Evolutionary conservation across 2,329 filamentous ascomycete species (phyloP), one percentile per base, ranked within the genome.

Genomic region (Anthostomella pinea): DNA sequence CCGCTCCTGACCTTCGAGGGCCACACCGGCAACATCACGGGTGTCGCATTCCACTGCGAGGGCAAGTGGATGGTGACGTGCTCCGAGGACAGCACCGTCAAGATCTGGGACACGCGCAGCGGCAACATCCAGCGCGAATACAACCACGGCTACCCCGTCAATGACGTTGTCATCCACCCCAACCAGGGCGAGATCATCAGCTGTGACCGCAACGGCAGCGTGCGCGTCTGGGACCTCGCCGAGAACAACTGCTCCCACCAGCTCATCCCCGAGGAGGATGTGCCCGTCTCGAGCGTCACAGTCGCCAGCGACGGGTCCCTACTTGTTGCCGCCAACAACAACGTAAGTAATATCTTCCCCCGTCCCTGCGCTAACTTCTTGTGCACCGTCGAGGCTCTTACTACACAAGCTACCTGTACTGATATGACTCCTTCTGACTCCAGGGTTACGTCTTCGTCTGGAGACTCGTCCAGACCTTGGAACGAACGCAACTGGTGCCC

Each of bases 61-160:
- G 90, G 91, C 8, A 98, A 98, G 68, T 98, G 93, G 93, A 96
- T 98, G 87, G 93, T 97, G 13, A 98, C 93, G 8, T 94, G 86
- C 63, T 95, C 87, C 30, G 93, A 98, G 65, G 93, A 98, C 59
- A 87, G 90, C 54, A 95, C 88, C 1, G 90, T 96, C 58, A 95
- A 95, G 72, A 95, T 96, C 47, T 96, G 90, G 90, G 91, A 96
- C 62, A 95, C 89, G 5, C 74, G 90, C 30, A 86, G 77, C 9
- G 91, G 87, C 29, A 82, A 77, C 39, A 81, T 97, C 36, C 93
- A 98, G 66, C 80, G 93, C 36, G 95, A 91, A 65, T 98, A 98
- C 63, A 83, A 79, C 51, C 93, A 98, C 61, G 86, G 85, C 35
- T 83, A 81, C 21, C 82, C 93, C 0, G 93, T 91, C 34, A 98